phyloP scores from a whole-genome alignment of 495 filamentous ascomycete genomes.

The Halenospora varia region DNA sequence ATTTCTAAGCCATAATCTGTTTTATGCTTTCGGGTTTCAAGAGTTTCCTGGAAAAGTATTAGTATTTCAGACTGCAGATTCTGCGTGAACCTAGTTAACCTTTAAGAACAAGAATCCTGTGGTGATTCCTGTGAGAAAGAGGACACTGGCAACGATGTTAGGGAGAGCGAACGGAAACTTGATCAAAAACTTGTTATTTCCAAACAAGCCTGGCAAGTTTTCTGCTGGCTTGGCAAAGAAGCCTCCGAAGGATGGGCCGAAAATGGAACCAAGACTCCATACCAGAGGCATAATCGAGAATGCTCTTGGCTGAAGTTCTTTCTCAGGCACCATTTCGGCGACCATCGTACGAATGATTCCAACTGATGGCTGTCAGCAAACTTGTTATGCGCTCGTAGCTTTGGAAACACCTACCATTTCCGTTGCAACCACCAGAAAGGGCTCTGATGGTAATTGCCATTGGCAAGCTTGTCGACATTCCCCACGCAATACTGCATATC shows the following conservation, averaged over 20 bases:
- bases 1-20: constrained; percentile 67
- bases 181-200: constrained; percentile 59
- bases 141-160: constrained; percentile 65
- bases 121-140: constrained; percentile 71
- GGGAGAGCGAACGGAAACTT: constrained; percentile 78
- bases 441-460: constrained; percentile 69
- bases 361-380: constrained; percentile 32
- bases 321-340: constrained; percentile 75
- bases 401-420: constrained; percentile 46
- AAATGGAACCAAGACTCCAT: constrained; percentile 79
- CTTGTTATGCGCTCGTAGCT: not conserved
- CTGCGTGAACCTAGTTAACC: too few relatives aligned
- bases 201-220: constrained; percentile 63
- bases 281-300: constrained; percentile 83
- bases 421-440: constrained; percentile 62
- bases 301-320: constrained; percentile 73
- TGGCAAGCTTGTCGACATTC: constrained; percentile 66
- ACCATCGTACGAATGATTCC: constrained; percentile 69
- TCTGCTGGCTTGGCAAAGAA: constrained; percentile 72
- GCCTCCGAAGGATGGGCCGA: constrained; percentile 86
- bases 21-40: constrained; percentile 56
- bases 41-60: constrained; percentile 73
- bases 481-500: constrained; percentile 68
- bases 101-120: constrained; percentile 69
- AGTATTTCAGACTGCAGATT: too few relatives aligned